A percentile compares a stretch with the other conserved stretches of the same genome.
These are phyloP conservation scores for Jamesozyma rosinii DNA, from an alignment of 805 yeast genomes.

Conservation along the genomic window DNA sequence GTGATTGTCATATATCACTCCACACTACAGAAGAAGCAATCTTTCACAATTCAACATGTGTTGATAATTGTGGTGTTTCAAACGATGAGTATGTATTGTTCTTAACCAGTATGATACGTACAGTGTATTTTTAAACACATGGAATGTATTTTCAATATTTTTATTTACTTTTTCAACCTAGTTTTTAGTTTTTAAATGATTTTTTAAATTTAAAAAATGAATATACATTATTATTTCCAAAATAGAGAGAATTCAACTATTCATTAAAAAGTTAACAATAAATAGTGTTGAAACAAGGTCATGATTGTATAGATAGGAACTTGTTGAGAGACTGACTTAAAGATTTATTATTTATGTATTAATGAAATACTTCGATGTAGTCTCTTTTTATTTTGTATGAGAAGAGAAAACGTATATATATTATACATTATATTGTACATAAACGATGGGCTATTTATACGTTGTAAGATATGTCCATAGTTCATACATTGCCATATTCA, in stretches of 20 bases:
- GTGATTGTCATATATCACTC: not conserved
- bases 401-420: too few relatives aligned
- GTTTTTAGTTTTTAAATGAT: not conserved
- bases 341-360: too few relatives aligned
- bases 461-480: too few relatives aligned
- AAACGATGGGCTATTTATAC: too few relatives aligned
- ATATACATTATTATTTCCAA: not conserved
- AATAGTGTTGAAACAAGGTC: not conserved
- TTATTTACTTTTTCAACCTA: not conserved
- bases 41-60: not conserved
- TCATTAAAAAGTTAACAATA: not conserved
- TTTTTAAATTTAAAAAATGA: not conserved
- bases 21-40: not conserved
- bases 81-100: slow-evolving; percentile 1
- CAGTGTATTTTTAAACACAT: not conserved
- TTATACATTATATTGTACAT: too few relatives aligned
- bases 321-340: too few relatives aligned
- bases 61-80: not conserved
- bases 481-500: too few relatives aligned
- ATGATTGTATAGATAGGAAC: too few relatives aligned
- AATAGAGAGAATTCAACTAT: not conserved
- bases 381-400: too few relatives aligned
- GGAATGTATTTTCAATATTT: not conserved
- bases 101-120: not conserved
- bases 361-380: too few relatives aligned